Evolutionary conservation across 768 basidiomycete species (phyloP), one percentile per base, ranked within the genome.

Genomic region (Boletus bicolor): DNA sequence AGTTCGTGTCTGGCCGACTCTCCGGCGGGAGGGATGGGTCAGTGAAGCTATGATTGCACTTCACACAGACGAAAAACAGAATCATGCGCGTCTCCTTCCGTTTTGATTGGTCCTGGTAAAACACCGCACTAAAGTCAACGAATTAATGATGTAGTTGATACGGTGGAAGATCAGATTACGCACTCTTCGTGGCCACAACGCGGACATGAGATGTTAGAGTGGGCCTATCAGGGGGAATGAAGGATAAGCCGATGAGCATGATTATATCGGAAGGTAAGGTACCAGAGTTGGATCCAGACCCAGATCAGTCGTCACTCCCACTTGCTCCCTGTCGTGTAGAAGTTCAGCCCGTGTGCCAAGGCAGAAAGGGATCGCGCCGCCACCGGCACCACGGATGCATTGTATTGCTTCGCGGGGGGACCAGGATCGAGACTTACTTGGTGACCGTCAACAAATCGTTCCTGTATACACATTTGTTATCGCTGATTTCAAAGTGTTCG

Each of bases 101-200:
- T 69, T 96, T 95, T 17, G 93, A 97, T 70, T 98, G 96, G 72
- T 98, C 96, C 72, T 98, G 96, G 72, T 89, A 98, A 68, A 91
- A 84, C 5, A 98, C 95, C 49, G 92, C 84, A 67, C 95, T 98
- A 65, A n/a, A 58, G 48, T 44, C 19, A 54, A 53, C 51, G 28
- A 49, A 34, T 53, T 45, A 60, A 44, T 36, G 35, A 50, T 39
- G 17, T 30, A 49, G 51, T 9, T n/a, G 44, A 8, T 12, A 15
- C 55, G 38, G 50, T 41, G 24, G 15, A 38, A 3, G 14, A 48
- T 47, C 44, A 44, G 45, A 39, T 36, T n/a, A 76, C 88, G 62
- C 68, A 93, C 92, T 93, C 91, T 63, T 89, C 84, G 59, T 89
- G 77, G 37, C 85, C 84, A 63, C 94, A 98, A 30, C 77, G 72